Evolutionary conservation across 176 grass and related monocot species (phyloP).

Genomic region (Puya raimondii): DNA sequence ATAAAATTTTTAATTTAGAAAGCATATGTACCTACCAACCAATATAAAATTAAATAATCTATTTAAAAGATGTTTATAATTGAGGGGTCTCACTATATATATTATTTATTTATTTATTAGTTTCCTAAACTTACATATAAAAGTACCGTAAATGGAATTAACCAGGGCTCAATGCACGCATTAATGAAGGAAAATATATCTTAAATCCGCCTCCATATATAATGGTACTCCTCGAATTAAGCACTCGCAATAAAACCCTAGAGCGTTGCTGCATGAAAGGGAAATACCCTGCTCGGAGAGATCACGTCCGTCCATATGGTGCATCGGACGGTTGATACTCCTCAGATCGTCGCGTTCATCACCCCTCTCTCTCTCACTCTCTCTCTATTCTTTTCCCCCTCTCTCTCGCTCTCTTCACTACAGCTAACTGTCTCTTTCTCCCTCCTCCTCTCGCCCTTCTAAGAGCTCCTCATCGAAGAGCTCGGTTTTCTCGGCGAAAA

Average conservation of each 20-base stretch:
- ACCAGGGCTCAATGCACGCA: conserved; percentile 20
- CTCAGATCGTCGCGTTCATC: conserved; percentile 46
- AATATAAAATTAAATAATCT: no score
- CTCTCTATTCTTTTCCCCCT: conserved; percentile 35
- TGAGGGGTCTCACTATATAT: no score
- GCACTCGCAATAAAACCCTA: conserved; percentile 68
- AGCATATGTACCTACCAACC: no score
- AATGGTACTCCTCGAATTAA: conserved; percentile 19
- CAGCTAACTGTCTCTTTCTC: conserved; percentile 27
- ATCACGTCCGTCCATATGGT: conserved; percentile 17
- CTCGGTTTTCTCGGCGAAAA: conserved; percentile 21
- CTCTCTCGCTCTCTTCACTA: conserved; percentile 28
- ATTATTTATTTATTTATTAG: neutral
- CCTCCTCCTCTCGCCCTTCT: conserved; percentile 6
- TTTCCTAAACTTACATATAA: neutral
- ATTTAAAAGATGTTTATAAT: no score
- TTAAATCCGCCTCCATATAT: conserved; percentile 2
- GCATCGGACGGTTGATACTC: conserved; percentile 28
- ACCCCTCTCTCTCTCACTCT: conserved; percentile 22
- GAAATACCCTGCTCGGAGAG: conserved; percentile 12
- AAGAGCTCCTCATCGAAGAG: conserved; percentile 19
- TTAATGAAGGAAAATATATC: conserved; percentile 15
- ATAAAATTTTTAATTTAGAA: no score
- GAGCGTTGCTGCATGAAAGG: conserved; percentile 24
- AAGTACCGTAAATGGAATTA: conserved; percentile 2